A percentile compares a stretch with the other conserved stretches of the same genome.
Evolutionary conservation across 306 rosid species (phyloP).

Genomic region (Begonia loranthoides): DNA sequence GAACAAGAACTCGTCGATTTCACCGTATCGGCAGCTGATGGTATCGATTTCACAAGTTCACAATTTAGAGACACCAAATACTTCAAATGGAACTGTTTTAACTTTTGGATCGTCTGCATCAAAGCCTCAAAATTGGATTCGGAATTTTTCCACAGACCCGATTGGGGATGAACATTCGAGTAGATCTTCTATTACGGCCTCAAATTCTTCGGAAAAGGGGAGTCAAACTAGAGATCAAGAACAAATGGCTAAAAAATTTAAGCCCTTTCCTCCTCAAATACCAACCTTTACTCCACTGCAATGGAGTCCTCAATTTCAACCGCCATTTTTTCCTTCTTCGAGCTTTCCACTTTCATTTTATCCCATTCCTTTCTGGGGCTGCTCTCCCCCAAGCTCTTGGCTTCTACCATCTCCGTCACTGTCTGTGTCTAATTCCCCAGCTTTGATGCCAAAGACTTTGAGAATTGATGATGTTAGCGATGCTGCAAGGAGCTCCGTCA

Average conservation of each 20-base stretch:
- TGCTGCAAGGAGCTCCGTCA: slow-evolving; percentile 49
- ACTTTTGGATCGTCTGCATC: too few species aligned
- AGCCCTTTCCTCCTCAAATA: slow-evolving; percentile 37
- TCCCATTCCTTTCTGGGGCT: slow-evolving; percentile 54
- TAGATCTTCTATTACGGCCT: slow-evolving; percentile 43
- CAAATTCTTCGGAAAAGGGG: slow-evolving; percentile 35
- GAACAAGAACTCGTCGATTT: slow-evolving; percentile 40
- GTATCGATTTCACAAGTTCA: slow-evolving; percentile 25
- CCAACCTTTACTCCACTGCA: slow-evolving; percentile 36
- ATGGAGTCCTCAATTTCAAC: slow-evolving; percentile 42
- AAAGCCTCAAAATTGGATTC: slow-evolving; percentile 40
- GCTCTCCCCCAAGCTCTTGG: slow-evolving; percentile 41
- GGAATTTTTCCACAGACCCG: slow-evolving; percentile 27
- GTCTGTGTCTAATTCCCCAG: slow-evolving; percentile 13
- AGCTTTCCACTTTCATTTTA: slow-evolving; percentile 42
- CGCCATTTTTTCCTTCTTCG: slow-evolving; percentile 39
- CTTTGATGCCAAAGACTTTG: slow-evolving; percentile 54
- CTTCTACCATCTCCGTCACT: slow-evolving; percentile 14
- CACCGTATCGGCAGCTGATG: slow-evolving; percentile 33
- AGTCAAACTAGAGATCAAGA: slow-evolving; percentile 22
- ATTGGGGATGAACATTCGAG: slow-evolving; percentile 29
- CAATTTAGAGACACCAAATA: slow-evolving; percentile 8
- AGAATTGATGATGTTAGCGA: slow-evolving; percentile 59
- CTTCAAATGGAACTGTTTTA: slow-evolving; percentile 33
- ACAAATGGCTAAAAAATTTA: slow-evolving; percentile 19